A percentile compares a stretch with the other conserved stretches of the same genome.
These are phyloP conservation scores for Lipomyces chichibuensis DNA, from an alignment of 805 yeast genomes.

Conservation along the genomic window DNA sequence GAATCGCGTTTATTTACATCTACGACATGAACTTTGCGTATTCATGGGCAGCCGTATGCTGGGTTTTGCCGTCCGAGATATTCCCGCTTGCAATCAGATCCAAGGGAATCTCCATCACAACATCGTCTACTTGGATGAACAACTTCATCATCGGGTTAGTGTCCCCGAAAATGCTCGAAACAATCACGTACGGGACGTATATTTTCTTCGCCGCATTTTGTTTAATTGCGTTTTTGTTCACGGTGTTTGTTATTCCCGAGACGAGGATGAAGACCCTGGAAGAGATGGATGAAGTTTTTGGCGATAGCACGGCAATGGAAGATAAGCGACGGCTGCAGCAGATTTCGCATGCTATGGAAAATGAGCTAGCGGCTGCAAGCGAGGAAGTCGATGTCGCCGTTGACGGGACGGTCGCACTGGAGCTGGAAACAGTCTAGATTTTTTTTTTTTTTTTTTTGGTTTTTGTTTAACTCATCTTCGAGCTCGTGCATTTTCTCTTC, in stretches of 20 bases:
- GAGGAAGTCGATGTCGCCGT: background rate
- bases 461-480: background rate
- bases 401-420: background rate
- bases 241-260: conserved; percentile 23
- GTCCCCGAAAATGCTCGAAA: conserved; percentile 54
- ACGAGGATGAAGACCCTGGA: conserved; percentile 28
- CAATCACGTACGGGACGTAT: conserved; percentile 40
- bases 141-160: conserved; percentile 51
- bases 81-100: conserved; percentile 69
- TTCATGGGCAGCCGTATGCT: background rate
- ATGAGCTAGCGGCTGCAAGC: too few species aligned
- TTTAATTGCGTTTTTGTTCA: conserved; percentile 35
- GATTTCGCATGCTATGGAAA: background rate
- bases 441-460: too few species aligned
- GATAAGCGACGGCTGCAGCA: background rate
- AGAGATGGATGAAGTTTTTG: conserved; percentile 32
- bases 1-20: conserved; percentile 33
- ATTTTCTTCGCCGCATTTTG: conserved; percentile 42
- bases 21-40: conserved; percentile 27
- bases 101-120: conserved; percentile 61
- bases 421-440: too few species aligned
- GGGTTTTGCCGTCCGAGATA: conserved; percentile 60
- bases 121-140: conserved; percentile 67
- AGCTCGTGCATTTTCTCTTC: background rate
- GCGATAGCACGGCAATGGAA: conserved; percentile 7